Evolutionary conservation across 768 basidiomycete genomes (phyloP).

Genomic region (Mycena indigotica): DNA sequence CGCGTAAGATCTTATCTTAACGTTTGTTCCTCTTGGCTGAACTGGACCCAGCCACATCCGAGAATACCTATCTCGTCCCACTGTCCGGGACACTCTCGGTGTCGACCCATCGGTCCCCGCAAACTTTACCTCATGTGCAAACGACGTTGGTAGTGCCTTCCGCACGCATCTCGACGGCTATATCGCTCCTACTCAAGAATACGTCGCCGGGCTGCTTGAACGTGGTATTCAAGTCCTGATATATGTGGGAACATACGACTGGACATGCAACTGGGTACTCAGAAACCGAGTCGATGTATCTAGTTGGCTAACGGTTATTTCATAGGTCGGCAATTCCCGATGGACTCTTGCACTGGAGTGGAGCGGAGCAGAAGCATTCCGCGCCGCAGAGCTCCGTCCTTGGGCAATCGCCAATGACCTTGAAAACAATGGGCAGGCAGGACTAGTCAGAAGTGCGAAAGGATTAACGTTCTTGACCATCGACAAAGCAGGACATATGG

Average conservation of each 20-base stretch:
- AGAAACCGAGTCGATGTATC: too few species aligned
- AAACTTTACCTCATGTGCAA: conserved; percentile 46
- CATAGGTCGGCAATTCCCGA: conserved; percentile 70
- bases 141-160: conserved; percentile 54
- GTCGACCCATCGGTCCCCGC: conserved; percentile 41
- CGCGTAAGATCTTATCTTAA: conserved; percentile 6
- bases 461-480: conserved; percentile 27
- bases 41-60: conserved; percentile 40
- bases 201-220: conserved; percentile 70
- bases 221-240: conserved; percentile 68
- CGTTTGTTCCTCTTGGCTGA: neutral
- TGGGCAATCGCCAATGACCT: conserved; percentile 14
- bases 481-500: conserved; percentile 68
- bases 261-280: conserved; percentile 81
- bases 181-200: conserved; percentile 48
- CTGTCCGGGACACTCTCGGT: conserved; percentile 50
- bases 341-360: conserved; percentile 75
- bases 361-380: conserved; percentile 58
- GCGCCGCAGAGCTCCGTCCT: conserved; percentile 34
- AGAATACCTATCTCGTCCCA: conserved; percentile 52
- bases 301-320: too few species aligned
- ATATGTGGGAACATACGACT: conserved; percentile 72
- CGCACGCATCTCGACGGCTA: conserved; percentile 40
- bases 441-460: conserved; percentile 16
- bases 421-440: conserved; percentile 8